Conservation (phyloP, 2,329 filamentous ascomycete species). For the Cephalotrichum gorgonifer region DNA sequence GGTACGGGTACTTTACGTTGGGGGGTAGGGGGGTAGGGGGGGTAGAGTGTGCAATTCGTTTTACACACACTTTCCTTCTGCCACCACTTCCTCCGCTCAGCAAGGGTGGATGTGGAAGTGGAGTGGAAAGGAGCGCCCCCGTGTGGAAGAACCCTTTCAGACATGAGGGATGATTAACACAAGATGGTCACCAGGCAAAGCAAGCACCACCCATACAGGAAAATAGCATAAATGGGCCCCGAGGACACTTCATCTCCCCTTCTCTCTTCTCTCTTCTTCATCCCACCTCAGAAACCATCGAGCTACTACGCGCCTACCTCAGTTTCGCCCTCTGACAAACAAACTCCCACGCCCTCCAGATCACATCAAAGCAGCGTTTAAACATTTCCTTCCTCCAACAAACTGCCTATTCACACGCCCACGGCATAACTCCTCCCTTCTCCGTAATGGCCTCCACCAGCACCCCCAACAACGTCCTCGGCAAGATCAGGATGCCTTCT, state of each 20-base stretch:
- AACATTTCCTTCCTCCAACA: neutral
- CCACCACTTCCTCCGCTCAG: neutral
- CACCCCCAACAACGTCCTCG: neutral
- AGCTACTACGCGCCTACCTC: neutral
- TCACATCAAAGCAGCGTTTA: neutral
- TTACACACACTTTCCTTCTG: slow-evolving; percentile 1
- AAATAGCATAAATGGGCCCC: neutral
- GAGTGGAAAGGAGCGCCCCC: neutral
- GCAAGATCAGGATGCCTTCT: neutral
- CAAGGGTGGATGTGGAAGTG: neutral
- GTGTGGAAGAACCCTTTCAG: neutral
- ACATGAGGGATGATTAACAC: neutral
- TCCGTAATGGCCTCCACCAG: slow-evolving; percentile 1
- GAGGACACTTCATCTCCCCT: neutral
- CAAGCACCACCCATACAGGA: neutral
- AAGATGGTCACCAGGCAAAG: neutral
- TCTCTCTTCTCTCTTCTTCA: neutral
- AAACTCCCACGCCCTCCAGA: neutral
- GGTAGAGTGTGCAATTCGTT: neutral
- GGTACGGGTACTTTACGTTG: neutral
- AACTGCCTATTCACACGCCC: neutral
- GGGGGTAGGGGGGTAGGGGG: neutral
- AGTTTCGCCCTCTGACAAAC: neutral
- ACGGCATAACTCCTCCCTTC: neutral
- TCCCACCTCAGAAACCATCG: neutral